Base-by-base conservation (phyloP, 495 filamentous ascomycete genomes). In the Pyronema domesticum region DNA sequence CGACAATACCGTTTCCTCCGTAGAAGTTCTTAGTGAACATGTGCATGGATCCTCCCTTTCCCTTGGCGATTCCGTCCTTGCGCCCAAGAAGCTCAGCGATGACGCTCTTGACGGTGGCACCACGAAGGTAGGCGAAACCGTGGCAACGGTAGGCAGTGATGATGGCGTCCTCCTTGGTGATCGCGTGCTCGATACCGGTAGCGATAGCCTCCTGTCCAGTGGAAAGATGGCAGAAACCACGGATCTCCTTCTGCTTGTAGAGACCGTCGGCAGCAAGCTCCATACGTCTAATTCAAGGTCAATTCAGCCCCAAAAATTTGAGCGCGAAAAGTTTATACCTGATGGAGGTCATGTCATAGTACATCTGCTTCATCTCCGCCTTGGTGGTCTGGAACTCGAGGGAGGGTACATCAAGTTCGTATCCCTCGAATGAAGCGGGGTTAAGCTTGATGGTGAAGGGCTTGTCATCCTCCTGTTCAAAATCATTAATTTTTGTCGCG, bases 231-330 rank as follows among this genome's bases (percentile, higher is more conserved):
- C 89, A 96, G 85, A 96, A 96, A 73, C 89, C 89, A 56, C 89
- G 84, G 67, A 96, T 95, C 78, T 95, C 94, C 80, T 96, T 96
- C 76, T 95, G 87, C 73, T 96, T 96, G 81, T 96, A 96, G 54
- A 96, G 76, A 64, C 87, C 79, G 65, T 96, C 89, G 72, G 89
- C 86, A 59, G 88, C 89, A 91, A 96, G 94, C 69, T 98, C 91
- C 91, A 98, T 94, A 66, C 93, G 93, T 69, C 91, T 95, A 53
- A 57, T 23, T 0, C 10, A 23, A 10, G n/a, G 14, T 44, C 39
- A 57, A 46, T 59, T 56, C 19, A 6, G 18, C n/a, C 14, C 3
- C 46, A 14, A 56, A 48, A 51, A 19, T 10, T 10, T n/a, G 18
- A 30, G 23, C 23, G 37, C 14, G 23, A 55, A 76, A 30, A 30